Base-by-base conservation (phyloP, 192 early-diverging fungal genomes). In the Rhizophagus prolifer region DNA sequence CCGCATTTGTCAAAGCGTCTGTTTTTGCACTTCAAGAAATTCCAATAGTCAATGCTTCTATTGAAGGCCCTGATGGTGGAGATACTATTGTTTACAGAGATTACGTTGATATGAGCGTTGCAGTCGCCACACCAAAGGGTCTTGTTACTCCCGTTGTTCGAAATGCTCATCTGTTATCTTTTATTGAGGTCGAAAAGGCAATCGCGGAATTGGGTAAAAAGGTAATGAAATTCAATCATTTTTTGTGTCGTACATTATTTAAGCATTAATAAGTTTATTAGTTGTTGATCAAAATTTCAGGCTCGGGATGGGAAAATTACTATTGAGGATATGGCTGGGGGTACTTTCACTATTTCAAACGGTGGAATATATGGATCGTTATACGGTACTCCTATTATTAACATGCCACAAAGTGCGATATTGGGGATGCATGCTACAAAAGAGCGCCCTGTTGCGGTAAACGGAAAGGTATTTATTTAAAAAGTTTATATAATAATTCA, bases 331-430 rank as follows among this genome's bases (percentile, higher is more conserved):
- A 90, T 99, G 90, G 88, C 94, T 63, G 97, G 97, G 47, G 97
- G 97, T 76, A 99, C 97, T 66, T 99, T 99, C 83, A 99, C 97
- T 77, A 96, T 99, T 72, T 97, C 96, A 46, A 99, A 99, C 89
- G 97, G 97, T 73, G 97, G 97, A 62, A 95, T 98, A 54, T 99
- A 96, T 84, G 97, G 97, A 50, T 99, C 97, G 31, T 85, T 99
- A 74, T 92, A 91, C 83, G 97, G 97, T 58, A 99, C 97, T 14
- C 97, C 97, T 68, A 98, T 99, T 83, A 97, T 99, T 84, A 99
- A 99, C 88, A 85, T 93, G 82, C 97, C 97, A 67, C 97, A 99
- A 84, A 88, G 92, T 58, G 97, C 95, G 59, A 98, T 99, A 75
- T 87, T 99, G 76, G 97, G 97, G 50, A 99, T 99, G 97, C 97